Percentiles rank a stretch among this genome's conserved stretches.
These are phyloP conservation scores for Neonectria coccinea DNA, from an alignment of 2,329 filamentous ascomycete species.

Conservation along the genomic window DNA sequence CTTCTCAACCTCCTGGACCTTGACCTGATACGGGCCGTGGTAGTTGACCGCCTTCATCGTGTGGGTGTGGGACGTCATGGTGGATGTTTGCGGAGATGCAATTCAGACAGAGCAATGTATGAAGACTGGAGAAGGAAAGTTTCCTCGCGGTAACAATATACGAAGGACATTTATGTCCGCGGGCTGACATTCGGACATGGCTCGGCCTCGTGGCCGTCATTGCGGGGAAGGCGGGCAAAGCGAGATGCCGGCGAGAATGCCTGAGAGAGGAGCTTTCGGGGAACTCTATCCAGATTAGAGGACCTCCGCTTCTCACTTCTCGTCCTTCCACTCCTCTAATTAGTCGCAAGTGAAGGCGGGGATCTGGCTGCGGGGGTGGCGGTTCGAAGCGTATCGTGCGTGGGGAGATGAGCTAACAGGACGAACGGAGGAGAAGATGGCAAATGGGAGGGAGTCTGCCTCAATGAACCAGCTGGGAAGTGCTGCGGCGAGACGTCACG, in stretches of 20 bases:
- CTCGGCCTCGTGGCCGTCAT: slow-evolving; percentile 20
- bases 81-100: slow-evolving; percentile 18
- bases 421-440: not conserved
- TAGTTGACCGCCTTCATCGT: slow-evolving; percentile 73
- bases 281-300: slow-evolving; percentile 29
- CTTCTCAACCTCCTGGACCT: slow-evolving; percentile 69
- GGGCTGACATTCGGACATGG: slow-evolving; percentile 24
- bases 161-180: slow-evolving; percentile 16
- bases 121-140: not conserved
- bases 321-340: not conserved
- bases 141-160: slow-evolving; percentile 7
- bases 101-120: not conserved
- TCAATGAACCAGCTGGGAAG: not conserved
- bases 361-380: slow-evolving; percentile 15
- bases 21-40: slow-evolving; percentile 70
- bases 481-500: not conserved
- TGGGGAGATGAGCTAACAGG: not conserved
- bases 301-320: not conserved
- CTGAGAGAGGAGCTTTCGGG: slow-evolving; percentile 9
- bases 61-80: slow-evolving; percentile 41
- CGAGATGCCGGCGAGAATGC: slow-evolving; percentile 25
- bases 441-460: not conserved
- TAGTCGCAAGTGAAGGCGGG: slow-evolving; percentile 8
- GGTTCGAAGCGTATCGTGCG: not conserved
- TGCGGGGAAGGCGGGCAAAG: slow-evolving; percentile 21